Percentiles rank a stretch among this genome's conserved stretches.
Evolutionary conservation across 441 rosid species (phyloP).

Genomic region (Rhodomyrtus psidioides): DNA sequence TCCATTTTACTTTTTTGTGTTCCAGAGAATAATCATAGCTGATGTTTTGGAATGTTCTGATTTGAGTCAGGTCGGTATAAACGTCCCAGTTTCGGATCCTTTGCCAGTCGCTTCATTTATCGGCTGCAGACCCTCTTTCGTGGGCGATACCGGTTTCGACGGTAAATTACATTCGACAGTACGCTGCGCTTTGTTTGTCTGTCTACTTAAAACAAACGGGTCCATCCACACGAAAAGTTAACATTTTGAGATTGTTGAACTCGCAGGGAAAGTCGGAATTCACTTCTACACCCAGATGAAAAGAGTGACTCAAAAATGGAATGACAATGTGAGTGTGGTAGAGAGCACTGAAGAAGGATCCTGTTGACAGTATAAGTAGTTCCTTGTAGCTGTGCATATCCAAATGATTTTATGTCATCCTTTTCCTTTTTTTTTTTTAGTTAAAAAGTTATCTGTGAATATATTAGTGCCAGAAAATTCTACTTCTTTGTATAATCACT

Average conservation of each 20-base stretch:
- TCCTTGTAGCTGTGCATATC: not conserved
- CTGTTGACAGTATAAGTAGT: not conserved
- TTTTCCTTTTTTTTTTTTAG: not conserved
- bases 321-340: not conserved
- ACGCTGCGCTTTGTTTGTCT: not conserved
- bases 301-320: conserved; percentile 34
- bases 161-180: not conserved
- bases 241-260: not conserved
- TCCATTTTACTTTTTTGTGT: not conserved
- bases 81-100: not conserved
- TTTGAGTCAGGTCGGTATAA: conserved; percentile 5
- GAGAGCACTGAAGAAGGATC: not conserved
- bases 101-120: conserved; percentile 3
- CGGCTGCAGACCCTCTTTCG: conserved; percentile 1
- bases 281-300: conserved; percentile 34
- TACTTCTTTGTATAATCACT: not conserved
- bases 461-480: not conserved
- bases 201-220: not conserved
- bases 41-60: not conserved
- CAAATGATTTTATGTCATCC: not conserved
- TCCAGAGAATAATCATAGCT: not conserved
- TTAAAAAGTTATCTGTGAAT: not conserved
- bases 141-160: not conserved
- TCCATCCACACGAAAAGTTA: not conserved
- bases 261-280: conserved; percentile 26